phyloP scores from a whole-genome alignment of 75 land plant genomes.

The Ceratopteris richardii region DNA sequence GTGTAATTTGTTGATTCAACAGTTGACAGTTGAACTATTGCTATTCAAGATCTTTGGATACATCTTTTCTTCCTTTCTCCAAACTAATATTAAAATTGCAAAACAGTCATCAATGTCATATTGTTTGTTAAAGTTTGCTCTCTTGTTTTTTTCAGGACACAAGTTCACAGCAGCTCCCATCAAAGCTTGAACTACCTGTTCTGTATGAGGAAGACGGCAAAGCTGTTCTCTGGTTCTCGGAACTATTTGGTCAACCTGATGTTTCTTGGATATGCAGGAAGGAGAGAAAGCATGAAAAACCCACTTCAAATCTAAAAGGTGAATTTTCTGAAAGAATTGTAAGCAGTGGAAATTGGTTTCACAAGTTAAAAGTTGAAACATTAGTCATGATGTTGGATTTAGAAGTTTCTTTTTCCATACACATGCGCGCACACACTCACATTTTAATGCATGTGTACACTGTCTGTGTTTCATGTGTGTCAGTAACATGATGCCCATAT shows the following conservation, averaged over 20 bases:
- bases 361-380: neutral
- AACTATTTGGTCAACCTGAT: conserved; percentile 79
- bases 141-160: conserved; percentile 29
- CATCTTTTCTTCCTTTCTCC: no score
- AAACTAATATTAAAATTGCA: no score
- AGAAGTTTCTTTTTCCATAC: neutral
- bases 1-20: no score
- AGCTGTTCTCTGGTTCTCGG: conserved; percentile 79
- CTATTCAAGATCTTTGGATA: no score
- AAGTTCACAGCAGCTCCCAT: conserved; percentile 17
- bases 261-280: conserved; percentile 41
- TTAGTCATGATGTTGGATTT: neutral
- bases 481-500: no score
- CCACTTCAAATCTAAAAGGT: conserved; percentile 39
- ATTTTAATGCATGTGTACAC: no score
- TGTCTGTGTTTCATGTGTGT: no score
- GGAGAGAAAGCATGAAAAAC: conserved; percentile 26
- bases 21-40: no score
- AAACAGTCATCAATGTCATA: no score
- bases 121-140: no score
- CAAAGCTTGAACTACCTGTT: conserved; percentile 49
- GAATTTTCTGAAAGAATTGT: neutral
- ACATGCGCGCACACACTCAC: neutral
- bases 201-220: conserved; percentile 77
- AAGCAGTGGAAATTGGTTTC: no score